Evolutionary conservation across 1,284 basidiomycete genomes (phyloP), one percentile per base, ranked within the genome.

Genomic region (Ganoderma multipileum): DNA sequence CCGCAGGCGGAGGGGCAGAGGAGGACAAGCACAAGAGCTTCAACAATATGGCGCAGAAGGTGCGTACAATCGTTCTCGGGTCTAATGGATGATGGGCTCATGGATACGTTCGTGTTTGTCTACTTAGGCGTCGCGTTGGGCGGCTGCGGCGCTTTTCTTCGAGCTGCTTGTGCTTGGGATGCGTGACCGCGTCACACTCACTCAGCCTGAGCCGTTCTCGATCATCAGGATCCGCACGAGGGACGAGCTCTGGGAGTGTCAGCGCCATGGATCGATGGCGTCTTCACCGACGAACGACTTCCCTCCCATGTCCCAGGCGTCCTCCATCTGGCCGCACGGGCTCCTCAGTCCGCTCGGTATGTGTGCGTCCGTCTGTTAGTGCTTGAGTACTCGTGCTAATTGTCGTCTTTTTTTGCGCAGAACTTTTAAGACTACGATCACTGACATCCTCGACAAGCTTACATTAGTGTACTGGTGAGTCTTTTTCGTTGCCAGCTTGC

Each of bases 61-160:
- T 92, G 71, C 68, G 84, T 74, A n/a, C 9, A 9, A 3, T 11
- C 0, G 30, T 41, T 9, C 18, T 47, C 50, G 39, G 62, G 42
- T 14, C 60, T 61, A 12, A 16, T 41, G 11, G 41, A 16, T 41
- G 23, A 44, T 2, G 62, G 7, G n/a, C 42, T 60, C 16, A 65
- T 61, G 14, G n/a, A n/a, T n/a, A n/a, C n/a, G n/a, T n/a, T 11
- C 57, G 23, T 36, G 42, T 44, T 23, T 30, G 12, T 33, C 0
- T 44, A 20, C n/a, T 7, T 20, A 96, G 90, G 95, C 95, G 11
- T 93, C 94, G 9, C 91, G 95, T 64, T 90, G 95, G 59, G 97
- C 96, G 4, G 96, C 97, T 0, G 90, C 96, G 0, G 91, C 95
- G 2, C 99, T 99, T 86, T 99, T 99, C 86, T 99, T 99, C 77